Base-by-base conservation (phyloP, 1,284 basidiomycete species). In the Sporisorium reilianum region DNA sequence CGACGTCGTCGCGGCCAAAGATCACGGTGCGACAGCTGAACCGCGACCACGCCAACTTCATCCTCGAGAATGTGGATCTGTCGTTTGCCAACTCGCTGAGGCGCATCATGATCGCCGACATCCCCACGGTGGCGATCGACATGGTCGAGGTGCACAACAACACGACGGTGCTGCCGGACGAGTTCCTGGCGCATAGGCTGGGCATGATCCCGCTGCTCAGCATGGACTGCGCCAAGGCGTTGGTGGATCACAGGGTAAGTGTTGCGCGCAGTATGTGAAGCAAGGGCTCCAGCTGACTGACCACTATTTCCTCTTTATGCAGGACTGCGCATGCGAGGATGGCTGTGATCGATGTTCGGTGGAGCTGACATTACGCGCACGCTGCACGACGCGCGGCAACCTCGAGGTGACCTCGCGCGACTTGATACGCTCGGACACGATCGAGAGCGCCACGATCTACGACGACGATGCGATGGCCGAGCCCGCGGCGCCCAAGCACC, bases 161-260 rank as follows among this genome's bases (percentile, higher is more conserved):
- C 85, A 96, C 94, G 9, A 91, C 93, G 0, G 95, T 98, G 4
- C 87, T 99, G 34, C 93, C 96, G 1, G 97, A 99, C 86, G 97
- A 99, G 87, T 97, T 97, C 87, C 91, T 99, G 68, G 93, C 95
- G 0, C 97, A 99, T 85, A 90, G 97, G 46, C 88, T 99, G 25
- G 97, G 97, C 23, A 91, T 98, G 90, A 89, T 99, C 23, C 97
- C 97, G 8, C 87, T 99, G 22, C 88, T 93, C 50, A 96, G 93
- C 55, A 81, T 78, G 74, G 77, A 84, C 40, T 63, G 75, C 22
- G 68, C 68, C 20, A 75, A 78, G 44, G 80, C 75, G 41, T 57
- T 84, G 42, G 74, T 82, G 5, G 80, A 84, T 51, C 80, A 83
- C 45, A 66, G 81, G 34, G 80, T 81, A 72, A 48, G 80, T 81